Base-by-base conservation (phyloP, 768 basidiomycete genomes). In the Amanita pseudoporphyria region DNA sequence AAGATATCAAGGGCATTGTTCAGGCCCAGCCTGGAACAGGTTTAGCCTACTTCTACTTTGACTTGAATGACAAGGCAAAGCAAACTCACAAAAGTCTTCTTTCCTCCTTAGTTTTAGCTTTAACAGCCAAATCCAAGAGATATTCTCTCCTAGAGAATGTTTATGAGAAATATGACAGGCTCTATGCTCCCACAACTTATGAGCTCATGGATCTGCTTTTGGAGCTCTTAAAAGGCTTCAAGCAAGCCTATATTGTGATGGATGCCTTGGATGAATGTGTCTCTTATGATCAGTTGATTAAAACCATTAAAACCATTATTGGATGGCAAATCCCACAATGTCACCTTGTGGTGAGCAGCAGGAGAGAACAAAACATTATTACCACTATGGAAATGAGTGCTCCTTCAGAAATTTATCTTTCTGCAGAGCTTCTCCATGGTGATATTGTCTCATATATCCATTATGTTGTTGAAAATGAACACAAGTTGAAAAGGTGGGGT, bases 201-300 rank as follows among this genome's bases (percentile, higher is more conserved):
- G 32, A 46, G 32, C 33, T 46, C 21, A 16, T 19, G 18, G 22
- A 36, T 36, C 18, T 46, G 10, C 19, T 46, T 14, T 14, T 21
- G 33, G 12, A 36, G 19, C 33, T 46, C 6, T 13, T 46, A 21
- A 3, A 19, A 1, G 13, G 13, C 21, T 46, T 46, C 33, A 37
- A 46, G 12, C 16, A 33, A 24, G 19, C 21, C 6, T 46, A 46
- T 36, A 35, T 46, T 36, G 32, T 46, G n/a, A 46, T 46, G 35
- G 45, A 46, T 46, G 45, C 45, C 24, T n/a, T 46, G 31, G 45
- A 46, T 46, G 45, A 46, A 46, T 46, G 45, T 33, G 4, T 14
- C 19, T 19, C 18, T 19, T 46, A 36, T 33, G 16, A 46, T 13
- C 16, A 46, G 5, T 21, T 36, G 13, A 35, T 46, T n/a, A 22